Conservation (phyloP, 139 green algal genomes). For the Microglena sp. region DNA sequence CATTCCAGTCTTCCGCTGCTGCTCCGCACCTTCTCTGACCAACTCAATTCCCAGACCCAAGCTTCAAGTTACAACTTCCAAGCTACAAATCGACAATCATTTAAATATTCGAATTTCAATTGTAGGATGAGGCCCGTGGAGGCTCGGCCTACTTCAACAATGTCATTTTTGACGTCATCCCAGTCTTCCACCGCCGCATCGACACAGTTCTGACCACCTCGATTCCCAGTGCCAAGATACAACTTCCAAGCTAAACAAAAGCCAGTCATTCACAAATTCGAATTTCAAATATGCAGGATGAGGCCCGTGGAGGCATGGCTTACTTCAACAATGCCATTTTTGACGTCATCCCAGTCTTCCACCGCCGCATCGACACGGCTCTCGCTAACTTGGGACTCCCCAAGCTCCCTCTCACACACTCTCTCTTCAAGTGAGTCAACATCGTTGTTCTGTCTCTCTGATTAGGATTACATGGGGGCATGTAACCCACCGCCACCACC, state of each 20-base stretch:
- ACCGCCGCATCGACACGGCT: conserved; percentile 75
- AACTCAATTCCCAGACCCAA: too few species aligned
- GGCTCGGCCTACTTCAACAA: conserved; percentile 88
- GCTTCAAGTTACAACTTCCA: too few species aligned
- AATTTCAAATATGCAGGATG: too few species aligned
- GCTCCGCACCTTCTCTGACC: conserved; percentile 78
- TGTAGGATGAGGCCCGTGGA: conserved; percentile 90
- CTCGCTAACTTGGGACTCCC: conserved; percentile 77
- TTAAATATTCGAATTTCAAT: too few species aligned
- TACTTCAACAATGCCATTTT: conserved; percentile 93
- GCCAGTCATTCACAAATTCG: too few species aligned
- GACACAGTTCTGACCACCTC: conserved; percentile 79
- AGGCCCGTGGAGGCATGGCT: conserved; percentile 86
- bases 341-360: conserved; percentile 46
- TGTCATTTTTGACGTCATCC: conserved; percentile 75
- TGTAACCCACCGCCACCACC: too few species aligned
- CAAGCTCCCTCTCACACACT: conserved; percentile 65
- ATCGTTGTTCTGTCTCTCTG: too few species aligned
- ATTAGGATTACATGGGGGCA: too few species aligned
- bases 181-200: conserved; percentile 58
- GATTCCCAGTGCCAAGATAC: too few species aligned
- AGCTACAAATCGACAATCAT: too few species aligned
- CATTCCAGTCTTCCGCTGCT: conserved; percentile 45
- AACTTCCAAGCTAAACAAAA: too few species aligned
- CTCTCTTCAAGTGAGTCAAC: conserved; percentile 44